Evolutionary conservation across 2,329 filamentous ascomycete species (phyloP).

Genomic region (Curvularia lunata): DNA sequence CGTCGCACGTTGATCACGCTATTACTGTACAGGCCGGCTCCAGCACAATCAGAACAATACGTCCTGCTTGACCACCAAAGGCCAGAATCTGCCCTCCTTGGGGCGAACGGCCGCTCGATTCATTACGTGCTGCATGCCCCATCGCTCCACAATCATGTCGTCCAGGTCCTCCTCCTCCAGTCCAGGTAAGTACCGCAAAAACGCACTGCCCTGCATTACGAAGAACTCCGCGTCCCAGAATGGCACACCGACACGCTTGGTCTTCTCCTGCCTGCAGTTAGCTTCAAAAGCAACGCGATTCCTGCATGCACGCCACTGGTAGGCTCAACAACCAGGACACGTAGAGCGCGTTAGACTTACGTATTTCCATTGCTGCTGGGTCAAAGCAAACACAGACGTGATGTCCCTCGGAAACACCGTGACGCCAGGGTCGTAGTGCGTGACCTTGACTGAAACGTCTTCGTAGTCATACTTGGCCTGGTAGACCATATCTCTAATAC

Average conservation of each 20-base stretch:
- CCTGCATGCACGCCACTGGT: not conserved
- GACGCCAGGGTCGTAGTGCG: slow-evolving; percentile 25
- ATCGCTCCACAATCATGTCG: slow-evolving; percentile 15
- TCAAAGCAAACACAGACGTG: slow-evolving; percentile 22
- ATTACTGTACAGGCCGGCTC: not conserved
- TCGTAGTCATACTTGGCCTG: slow-evolving; percentile 24
- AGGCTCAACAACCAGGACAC: not conserved
- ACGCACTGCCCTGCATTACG: not conserved
- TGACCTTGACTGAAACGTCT: slow-evolving; percentile 21
- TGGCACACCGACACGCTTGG: not conserved
- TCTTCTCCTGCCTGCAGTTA: slow-evolving; percentile 13
- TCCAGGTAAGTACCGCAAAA: not conserved
- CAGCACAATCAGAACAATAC: not conserved
- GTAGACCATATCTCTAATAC: slow-evolving; percentile 27
- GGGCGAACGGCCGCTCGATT: not conserved
- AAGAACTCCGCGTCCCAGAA: slow-evolving; percentile 3
- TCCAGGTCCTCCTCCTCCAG: not conserved
- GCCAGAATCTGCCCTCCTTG: slow-evolving; percentile 20
- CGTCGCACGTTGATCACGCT: slow-evolving; percentile 14
- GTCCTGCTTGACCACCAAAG: not conserved
- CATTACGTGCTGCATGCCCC: slow-evolving; percentile 13
- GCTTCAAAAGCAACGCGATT: not conserved
- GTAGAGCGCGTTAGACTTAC: slow-evolving; percentile 12
- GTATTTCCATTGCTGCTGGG: slow-evolving; percentile 28
- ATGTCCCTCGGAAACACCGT: slow-evolving; percentile 26